Evolutionary conservation across 768 basidiomycete genomes (phyloP).

Genomic region (Leccinum uliginosum): DNA sequence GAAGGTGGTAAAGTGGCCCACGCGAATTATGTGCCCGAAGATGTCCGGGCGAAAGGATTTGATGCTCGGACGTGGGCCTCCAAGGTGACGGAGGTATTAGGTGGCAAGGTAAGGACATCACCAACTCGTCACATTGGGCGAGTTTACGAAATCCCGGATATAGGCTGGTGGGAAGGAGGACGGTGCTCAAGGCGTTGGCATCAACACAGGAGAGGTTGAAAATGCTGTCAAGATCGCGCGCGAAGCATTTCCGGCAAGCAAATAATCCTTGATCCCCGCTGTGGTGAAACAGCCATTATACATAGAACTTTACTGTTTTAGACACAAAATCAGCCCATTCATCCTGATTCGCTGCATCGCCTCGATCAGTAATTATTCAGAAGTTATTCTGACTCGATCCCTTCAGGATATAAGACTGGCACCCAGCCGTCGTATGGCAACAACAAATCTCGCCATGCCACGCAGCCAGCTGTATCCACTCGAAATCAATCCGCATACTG

Average conservation of each 20-base stretch:
- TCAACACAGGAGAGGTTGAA: constrained; percentile 52
- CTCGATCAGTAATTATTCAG: not conserved
- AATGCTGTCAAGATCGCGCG: constrained; percentile 64
- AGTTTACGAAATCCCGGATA: constrained; percentile 7
- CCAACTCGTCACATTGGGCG: not conserved
- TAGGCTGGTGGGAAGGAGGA: constrained; percentile 97
- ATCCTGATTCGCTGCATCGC: not conserved
- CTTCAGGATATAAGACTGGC: not conserved
- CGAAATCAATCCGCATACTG: constrained; percentile 37
- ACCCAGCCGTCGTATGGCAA: not conserved
- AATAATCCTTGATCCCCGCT: constrained; percentile 3
- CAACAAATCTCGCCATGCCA: constrained; percentile 12
- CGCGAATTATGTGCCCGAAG: constrained; percentile 74
- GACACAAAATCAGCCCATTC: not conserved
- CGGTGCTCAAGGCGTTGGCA: constrained; percentile 83
- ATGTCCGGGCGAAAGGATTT: constrained; percentile 56
- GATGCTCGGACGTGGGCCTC: constrained; percentile 89
- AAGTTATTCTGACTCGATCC: constrained; percentile 2
- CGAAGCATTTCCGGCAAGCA: constrained; percentile 30
- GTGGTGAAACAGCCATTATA: not conserved
- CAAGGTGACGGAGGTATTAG: constrained; percentile 71
- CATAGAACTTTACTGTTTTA: not conserved
- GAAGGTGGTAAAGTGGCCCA: constrained; percentile 78
- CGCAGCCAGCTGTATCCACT: constrained; percentile 34
- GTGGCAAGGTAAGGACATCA: constrained; percentile 74